Evolutionary conservation across 306 rosid genomes (phyloP).

Genomic region (Myrica gale): DNA sequence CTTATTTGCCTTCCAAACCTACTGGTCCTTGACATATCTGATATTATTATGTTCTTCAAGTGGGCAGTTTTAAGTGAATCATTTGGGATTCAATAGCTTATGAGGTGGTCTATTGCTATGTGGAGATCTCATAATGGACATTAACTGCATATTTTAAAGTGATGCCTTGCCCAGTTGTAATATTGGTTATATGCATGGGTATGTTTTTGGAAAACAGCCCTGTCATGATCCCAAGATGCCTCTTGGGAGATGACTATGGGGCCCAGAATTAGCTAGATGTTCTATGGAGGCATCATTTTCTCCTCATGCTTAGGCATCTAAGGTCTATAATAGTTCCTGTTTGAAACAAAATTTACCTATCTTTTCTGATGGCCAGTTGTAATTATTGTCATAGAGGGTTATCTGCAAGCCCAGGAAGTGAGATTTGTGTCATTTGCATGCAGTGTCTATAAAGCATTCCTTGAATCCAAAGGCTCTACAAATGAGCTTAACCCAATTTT

Average conservation of each 20-base stretch:
- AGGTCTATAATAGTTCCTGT: neutral
- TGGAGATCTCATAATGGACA: constrained; percentile 5
- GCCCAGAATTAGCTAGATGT: neutral
- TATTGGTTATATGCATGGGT: neutral
- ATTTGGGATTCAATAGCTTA: neutral
- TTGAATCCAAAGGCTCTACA: constrained; percentile 75
- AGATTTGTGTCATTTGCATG: constrained; percentile 33
- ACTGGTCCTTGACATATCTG: constrained; percentile 12
- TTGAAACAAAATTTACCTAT: constrained; percentile 9
- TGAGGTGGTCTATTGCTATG: neutral
- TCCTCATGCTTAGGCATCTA: neutral
- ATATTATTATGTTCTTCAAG: neutral
- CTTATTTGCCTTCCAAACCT: constrained; percentile 22
- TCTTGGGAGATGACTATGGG: neutral
- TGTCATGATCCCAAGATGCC: neutral
- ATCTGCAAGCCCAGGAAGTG: constrained; percentile 22
- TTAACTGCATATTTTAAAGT: neutral
- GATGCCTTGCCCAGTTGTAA: neutral
- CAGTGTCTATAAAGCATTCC: constrained; percentile 80
- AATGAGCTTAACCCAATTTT: constrained; percentile 90
- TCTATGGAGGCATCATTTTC: neutral
- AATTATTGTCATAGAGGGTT: constrained; percentile 15
- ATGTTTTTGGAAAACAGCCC: neutral
- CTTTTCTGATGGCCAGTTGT: constrained; percentile 20
- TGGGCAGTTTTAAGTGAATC: neutral